A percentile compares a stretch with the other conserved stretches of the same genome.
Evolutionary conservation across 2,329 filamentous ascomycete species (phyloP).

Genomic region (Claviceps africana): DNA sequence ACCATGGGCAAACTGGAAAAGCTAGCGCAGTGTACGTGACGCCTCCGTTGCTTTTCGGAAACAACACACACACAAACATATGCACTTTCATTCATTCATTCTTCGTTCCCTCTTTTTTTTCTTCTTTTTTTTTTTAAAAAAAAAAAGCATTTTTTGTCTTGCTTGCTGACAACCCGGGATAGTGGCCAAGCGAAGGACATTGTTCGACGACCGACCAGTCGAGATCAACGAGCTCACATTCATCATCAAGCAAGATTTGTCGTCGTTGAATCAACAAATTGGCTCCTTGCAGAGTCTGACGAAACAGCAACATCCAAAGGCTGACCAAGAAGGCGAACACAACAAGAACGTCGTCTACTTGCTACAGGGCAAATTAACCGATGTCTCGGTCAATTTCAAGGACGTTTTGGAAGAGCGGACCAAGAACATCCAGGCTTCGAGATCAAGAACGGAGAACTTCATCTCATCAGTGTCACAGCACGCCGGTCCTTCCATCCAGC

Average conservation of each 20-base stretch:
- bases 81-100: neutral
- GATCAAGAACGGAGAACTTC: conserved; percentile 89
- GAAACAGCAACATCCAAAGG: conserved; percentile 58
- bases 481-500: conserved; percentile 51
- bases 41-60: neutral
- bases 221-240: conserved; percentile 96
- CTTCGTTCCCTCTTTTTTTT: neutral
- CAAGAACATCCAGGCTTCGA: conserved; percentile 92
- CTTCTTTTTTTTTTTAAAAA: neutral
- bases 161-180: conserved; percentile 1
- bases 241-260: conserved; percentile 94
- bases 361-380: conserved; percentile 79
- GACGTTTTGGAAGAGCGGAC: conserved; percentile 92
- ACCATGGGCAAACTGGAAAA: conserved; percentile 95
- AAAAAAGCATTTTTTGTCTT: no score
- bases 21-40: conserved; percentile 60
- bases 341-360: conserved; percentile 95
- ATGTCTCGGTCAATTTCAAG: conserved; percentile 92
- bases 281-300: conserved; percentile 66
- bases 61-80: neutral
- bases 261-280: conserved; percentile 72
- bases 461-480: conserved; percentile 78
- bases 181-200: conserved; percentile 91
- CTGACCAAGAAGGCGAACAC: conserved; percentile 80
- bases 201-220: conserved; percentile 92